A percentile compares a stretch with the other conserved stretches of the same genome.
Evolutionary conservation across 2,329 filamentous ascomycete species (phyloP).

Genomic region (Colletotrichum plurivorum): DNA sequence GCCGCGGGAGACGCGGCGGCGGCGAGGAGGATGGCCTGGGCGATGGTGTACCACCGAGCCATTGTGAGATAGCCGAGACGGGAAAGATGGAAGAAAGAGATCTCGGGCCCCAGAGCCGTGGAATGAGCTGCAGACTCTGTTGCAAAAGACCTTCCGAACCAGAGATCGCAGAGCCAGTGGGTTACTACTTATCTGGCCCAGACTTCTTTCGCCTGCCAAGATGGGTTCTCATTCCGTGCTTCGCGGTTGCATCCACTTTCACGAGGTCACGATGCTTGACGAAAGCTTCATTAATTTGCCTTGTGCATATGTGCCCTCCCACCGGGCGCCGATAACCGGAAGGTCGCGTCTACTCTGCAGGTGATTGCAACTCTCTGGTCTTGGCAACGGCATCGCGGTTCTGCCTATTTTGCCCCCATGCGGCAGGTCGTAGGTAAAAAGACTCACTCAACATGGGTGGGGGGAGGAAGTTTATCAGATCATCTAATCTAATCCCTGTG

Average conservation of each 20-base stretch:
- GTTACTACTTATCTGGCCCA: not conserved
- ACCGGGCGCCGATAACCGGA: conserved; percentile 17
- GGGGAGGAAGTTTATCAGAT: conserved; percentile 27
- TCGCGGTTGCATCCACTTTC: not conserved
- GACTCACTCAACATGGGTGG: not conserved
- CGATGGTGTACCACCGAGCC: conserved; percentile 17
- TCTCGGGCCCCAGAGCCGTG: not conserved
- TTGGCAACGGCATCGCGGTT: conserved; percentile 16
- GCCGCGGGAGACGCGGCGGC: not conserved
- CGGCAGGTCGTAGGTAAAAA: conserved; percentile 26
- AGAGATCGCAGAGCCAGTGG: not conserved
- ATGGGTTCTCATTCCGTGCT: not conserved
- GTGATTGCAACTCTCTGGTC: conserved; percentile 9
- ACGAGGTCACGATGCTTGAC: conserved; percentile 20
- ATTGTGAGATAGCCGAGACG: not conserved
- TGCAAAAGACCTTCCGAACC: not conserved
- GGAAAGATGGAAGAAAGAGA: not conserved
- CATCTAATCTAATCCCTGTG: conserved; percentile 35
- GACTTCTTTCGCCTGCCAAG: not conserved
- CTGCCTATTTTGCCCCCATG: conserved; percentile 17
- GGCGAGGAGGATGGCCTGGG: conserved; percentile 8
- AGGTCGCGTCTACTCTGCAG: not conserved
- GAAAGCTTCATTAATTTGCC: conserved; percentile 13
- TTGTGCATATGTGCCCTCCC: conserved; percentile 6
- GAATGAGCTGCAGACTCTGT: not conserved